Conservation (phyloP, 768 basidiomycete species). For the Xerocomus potaroensis region DNA sequence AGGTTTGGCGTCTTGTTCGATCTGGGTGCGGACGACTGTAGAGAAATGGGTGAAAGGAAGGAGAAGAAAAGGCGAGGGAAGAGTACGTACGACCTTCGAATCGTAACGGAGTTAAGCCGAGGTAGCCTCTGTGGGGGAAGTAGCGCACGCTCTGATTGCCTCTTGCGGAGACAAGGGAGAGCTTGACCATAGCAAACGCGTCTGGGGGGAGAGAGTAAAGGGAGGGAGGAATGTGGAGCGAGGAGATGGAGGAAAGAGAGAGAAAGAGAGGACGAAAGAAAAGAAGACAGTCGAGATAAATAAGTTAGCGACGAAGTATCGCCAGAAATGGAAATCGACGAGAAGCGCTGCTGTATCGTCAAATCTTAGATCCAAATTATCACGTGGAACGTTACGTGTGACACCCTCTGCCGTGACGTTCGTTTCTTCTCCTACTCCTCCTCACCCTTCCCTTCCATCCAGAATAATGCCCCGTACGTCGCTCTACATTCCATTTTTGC, state of each 20-base stretch:
- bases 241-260: constrained; percentile 18
- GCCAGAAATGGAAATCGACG: constrained; percentile 25
- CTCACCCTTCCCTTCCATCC: constrained; percentile 8
- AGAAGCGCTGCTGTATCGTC: constrained; percentile 28
- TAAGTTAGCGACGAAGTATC: constrained; percentile 20
- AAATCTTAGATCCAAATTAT: constrained; percentile 32
- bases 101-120: constrained; percentile 75
- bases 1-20: constrained; percentile 66
- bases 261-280: constrained; percentile 16
- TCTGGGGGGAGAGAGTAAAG: constrained; percentile 10
- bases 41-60: constrained; percentile 3
- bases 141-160: constrained; percentile 66
- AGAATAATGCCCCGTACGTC: constrained; percentile 67
- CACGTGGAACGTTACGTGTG: constrained; percentile 24
- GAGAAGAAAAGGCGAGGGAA: not conserved
- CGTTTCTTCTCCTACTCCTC: constrained; percentile 2
- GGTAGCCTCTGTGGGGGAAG: constrained; percentile 74
- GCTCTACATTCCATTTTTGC: constrained; percentile 70
- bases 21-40: constrained; percentile 62
- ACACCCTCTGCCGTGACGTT: not conserved
- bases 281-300: constrained; percentile 33
- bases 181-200: constrained; percentile 50
- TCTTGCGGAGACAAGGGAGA: constrained; percentile 62
- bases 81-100: constrained; percentile 64
- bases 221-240: constrained; percentile 13